Percentiles rank a stretch among this genome's conserved stretches.
These are phyloP conservation scores for Cercospora janseana DNA, from an alignment of 2,329 filamentous ascomycete genomes.

Conservation along the genomic window DNA sequence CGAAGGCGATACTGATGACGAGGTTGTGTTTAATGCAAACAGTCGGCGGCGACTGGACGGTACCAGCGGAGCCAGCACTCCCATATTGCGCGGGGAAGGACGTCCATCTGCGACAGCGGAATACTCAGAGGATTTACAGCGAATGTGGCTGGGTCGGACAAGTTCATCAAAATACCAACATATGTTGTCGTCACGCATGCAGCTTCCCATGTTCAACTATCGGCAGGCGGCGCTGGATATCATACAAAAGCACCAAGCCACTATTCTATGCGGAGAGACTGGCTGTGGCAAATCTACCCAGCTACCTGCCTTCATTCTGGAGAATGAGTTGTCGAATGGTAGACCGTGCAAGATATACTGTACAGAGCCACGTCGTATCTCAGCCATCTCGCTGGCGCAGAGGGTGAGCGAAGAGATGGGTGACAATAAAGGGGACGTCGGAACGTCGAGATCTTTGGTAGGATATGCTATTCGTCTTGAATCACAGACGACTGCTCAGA, in stretches of 20 bases:
- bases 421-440: constrained; percentile 76
- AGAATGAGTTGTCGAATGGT: constrained; percentile 79
- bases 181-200: constrained; percentile 76
- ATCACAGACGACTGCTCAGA: constrained; percentile 77
- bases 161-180: constrained; percentile 61
- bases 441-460: constrained; percentile 77
- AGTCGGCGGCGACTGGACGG: constrained; percentile 54
- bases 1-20: constrained; percentile 48
- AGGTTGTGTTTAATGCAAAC: constrained; percentile 69
- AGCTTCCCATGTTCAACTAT: constrained; percentile 87
- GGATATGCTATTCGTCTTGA: constrained; percentile 94
- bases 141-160: constrained; percentile 54
- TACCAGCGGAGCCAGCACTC: constrained; percentile 36
- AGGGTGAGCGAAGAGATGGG: constrained; percentile 94
- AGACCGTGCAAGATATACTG: constrained; percentile 89
- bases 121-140: constrained; percentile 45
- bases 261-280: constrained; percentile 94
- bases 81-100: constrained; percentile 28
- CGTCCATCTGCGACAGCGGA: constrained; percentile 16
- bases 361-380: constrained; percentile 92
- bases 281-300: constrained; percentile 98
- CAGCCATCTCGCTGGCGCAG: constrained; percentile 87
- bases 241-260: constrained; percentile 76
- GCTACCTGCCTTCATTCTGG: constrained; percentile 88
- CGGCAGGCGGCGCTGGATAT: constrained; percentile 72